Base-by-base conservation (phyloP, 2,329 filamentous ascomycete species). In the Mycocentrospora acerina region DNA sequence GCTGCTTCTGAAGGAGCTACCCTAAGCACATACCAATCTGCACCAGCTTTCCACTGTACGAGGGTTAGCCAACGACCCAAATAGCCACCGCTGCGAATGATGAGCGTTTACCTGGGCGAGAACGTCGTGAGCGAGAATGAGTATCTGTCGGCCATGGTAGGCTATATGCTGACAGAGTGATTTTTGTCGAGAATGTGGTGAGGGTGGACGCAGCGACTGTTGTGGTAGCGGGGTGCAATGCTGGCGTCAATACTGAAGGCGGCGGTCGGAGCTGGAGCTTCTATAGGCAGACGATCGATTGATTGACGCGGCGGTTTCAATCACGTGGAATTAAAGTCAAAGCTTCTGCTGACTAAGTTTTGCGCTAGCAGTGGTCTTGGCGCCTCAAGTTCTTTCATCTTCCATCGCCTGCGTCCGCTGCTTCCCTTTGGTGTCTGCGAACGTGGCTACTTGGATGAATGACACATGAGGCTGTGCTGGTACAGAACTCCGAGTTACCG, bases 111-210 rank as follows among this genome's bases (percentile, higher is more conserved):
- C 93, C 91, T 98, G 71, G 93, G 93, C 66, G 93, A 97, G 85
- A 98, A 98, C 53, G 93, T 98, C 52, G 93, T 98, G 69, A 98
- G 81, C 44, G 93, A 98, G 83, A 98, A 98, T 39, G 91, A 96
- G 75, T 98, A 98, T 78, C 93, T 82, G 74, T 98, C 93, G 66
- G 93, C 91, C 91, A 98, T 98, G 68, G 56, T 53, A 56, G 49
- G 27, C 27, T 44, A 29, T 32, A 34, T 33, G 36, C 25, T 22
- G 19, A 22, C 19, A 9, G 19, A 25, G 34, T 11, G 26, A 22
- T 7, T 18, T 18, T 37, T 8, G 29, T 36, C 33, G 19, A 39
- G 26, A 17, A 36, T 13, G 34, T 24, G 15, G 17, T 35, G 19
- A 18, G 4, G 15, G 31, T 32, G 37, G 33, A 40, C 32, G 26